Evolutionary conservation across 768 basidiomycete species (phyloP), one percentile per base, ranked within the genome.

Genomic region (Royoungia palumana): DNA sequence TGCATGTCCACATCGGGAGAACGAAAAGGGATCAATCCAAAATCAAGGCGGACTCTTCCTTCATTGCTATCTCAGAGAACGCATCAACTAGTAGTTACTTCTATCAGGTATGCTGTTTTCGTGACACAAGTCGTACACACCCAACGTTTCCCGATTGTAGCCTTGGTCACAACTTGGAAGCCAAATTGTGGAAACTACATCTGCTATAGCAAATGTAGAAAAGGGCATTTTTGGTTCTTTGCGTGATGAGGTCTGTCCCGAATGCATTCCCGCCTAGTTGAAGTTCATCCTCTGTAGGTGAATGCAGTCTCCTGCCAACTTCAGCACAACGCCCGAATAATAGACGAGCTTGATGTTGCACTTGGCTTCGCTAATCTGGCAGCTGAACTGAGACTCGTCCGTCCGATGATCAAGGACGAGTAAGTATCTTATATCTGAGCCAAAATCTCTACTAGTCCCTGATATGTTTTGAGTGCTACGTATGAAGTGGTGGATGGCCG

Each of bases 311-410:
- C 82, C 11, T 53, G 67, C 6, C 70, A 71, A 20, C 68, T 97
- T n/a, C 77, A 85, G 53, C 74, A 76, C 24, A 95, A 94, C 60
- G 82, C 89, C 5, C 77, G 80, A 22, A 74, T 93, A 38, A 69
- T 94, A 34, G 91, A 94, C 61, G 93, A 98, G 65, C 68, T 98
- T 12, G 94, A 98, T 61, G 82, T 96, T 13, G 77, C 80, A 1
- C 65, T 93, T 3, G 82, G 85, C 0, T 96, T 95, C 57, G 88
- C 94, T 6, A 78, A 77, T 39, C 74, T 94, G 19, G 95, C 94
- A 0, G 64, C 70, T 3, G 90, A 95, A 54, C 76, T 89, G 71
- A 79, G 81, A 32, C 86, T 92, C 59, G 80, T 85, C 14, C 74
- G 82, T 25, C 94, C 95, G 0, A 63, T 69, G 6, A 64, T 98